Conservation (phyloP, 768 basidiomycete species). For the Xerocomellus dryophilus region DNA sequence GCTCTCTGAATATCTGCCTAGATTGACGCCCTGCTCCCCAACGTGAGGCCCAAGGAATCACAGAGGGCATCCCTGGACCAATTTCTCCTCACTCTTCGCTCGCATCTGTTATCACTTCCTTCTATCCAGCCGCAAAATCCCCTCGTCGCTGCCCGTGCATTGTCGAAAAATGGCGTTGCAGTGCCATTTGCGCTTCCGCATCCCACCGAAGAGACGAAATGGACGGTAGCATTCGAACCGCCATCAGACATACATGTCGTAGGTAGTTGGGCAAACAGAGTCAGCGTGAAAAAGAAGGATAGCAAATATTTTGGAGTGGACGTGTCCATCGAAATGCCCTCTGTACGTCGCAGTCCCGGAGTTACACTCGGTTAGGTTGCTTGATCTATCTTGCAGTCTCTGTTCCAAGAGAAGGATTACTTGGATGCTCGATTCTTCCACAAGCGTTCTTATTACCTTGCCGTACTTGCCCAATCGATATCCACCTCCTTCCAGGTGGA, state of each 20-base stretch:
- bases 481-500: constrained; percentile 50
- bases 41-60: constrained; percentile 60
- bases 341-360: constrained; percentile 43
- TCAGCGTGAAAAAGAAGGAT: constrained; percentile 70
- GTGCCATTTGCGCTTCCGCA: constrained; percentile 69
- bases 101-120: constrained; percentile 58
- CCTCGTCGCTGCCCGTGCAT: constrained; percentile 53
- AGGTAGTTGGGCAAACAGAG: constrained; percentile 84
- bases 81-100: constrained; percentile 67
- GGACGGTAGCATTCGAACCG: constrained; percentile 80
- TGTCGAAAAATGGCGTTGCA: constrained; percentile 53
- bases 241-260: constrained; percentile 75
- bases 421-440: constrained; percentile 87
- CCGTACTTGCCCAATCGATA: constrained; percentile 67
- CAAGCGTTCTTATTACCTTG: constrained; percentile 88
- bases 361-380: neutral
- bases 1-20: constrained; percentile 31
- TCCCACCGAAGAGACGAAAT: constrained; percentile 77
- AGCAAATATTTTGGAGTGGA: constrained; percentile 67
- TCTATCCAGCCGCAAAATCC: constrained; percentile 61
- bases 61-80: constrained; percentile 58
- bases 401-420: constrained; percentile 98
- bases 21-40: constrained; percentile 80
- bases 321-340: constrained; percentile 83
- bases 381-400: constrained; percentile 36